These are phyloP conservation scores for Sarocladium brachiariae DNA, from an alignment of 2,329 filamentous ascomycete genomes.

Conservation along the genomic window DNA sequence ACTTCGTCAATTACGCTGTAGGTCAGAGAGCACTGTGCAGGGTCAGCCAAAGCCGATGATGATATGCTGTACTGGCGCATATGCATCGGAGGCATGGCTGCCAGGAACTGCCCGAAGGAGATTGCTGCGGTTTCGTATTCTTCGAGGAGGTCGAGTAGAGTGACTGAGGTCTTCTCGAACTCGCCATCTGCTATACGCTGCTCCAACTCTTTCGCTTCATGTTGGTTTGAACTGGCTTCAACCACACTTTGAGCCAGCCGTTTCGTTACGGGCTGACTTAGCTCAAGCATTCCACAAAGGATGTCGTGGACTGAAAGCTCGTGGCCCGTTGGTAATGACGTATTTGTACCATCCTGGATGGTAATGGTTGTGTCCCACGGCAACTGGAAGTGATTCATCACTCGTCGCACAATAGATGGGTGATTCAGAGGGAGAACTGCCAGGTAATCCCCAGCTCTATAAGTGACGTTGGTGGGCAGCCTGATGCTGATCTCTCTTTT, in stretches of 20 bases:
- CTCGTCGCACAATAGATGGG: conserved; percentile 51
- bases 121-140: conserved; percentile 51
- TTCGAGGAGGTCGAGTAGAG: conserved; percentile 64
- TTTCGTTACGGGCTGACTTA: conserved; percentile 65
- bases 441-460: conserved; percentile 70
- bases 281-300: conserved; percentile 64
- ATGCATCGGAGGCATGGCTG: conserved; percentile 70
- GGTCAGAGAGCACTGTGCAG: conserved; percentile 54
- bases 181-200: conserved; percentile 37
- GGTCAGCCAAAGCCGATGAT: conserved; percentile 59
- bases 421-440: conserved; percentile 68
- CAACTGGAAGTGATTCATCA: conserved; percentile 56
- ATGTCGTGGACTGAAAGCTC: conserved; percentile 57
- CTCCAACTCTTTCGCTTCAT: conserved; percentile 35
- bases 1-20: conserved; percentile 58
- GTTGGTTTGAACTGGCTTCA: conserved; percentile 41
- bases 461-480: conserved; percentile 58
- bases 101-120: conserved; percentile 59
- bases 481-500: conserved; percentile 64
- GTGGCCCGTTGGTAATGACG: conserved; percentile 43
- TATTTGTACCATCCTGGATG: conserved; percentile 38
- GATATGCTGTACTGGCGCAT: conserved; percentile 76
- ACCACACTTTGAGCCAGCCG: conserved; percentile 43
- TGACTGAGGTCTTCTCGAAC: conserved; percentile 27
- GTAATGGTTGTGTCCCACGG: no score